Evolutionary conservation across 2,329 filamentous ascomycete species (phyloP).

Genomic region (Pseudogymnoascus sp.): DNA sequence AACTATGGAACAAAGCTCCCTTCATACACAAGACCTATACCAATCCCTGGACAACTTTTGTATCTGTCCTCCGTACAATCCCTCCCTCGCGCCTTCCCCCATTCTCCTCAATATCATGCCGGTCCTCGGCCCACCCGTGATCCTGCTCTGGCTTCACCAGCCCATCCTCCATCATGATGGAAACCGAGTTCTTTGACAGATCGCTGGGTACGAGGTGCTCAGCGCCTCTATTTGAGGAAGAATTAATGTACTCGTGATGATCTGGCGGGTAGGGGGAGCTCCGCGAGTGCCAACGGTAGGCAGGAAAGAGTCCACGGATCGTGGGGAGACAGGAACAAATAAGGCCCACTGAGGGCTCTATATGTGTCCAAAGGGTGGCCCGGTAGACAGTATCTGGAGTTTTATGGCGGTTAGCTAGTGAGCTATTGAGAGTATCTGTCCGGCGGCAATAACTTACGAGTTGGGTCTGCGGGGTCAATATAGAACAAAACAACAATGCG

Average conservation of each 20-base stretch:
- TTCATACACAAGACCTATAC: not conserved
- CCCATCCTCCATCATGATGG: not conserved
- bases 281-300: not conserved
- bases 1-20: not conserved
- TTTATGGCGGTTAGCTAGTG: not conserved
- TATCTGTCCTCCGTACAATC: not conserved
- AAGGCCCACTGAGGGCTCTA: conserved; percentile 6
- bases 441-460: conserved; percentile 13
- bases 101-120: not conserved
- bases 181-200: not conserved
- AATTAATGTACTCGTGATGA: not conserved
- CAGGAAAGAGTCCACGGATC: not conserved
- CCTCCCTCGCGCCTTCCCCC: not conserved
- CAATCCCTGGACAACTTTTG: not conserved
- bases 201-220: not conserved
- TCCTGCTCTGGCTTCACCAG: not conserved
- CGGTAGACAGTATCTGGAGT: not conserved
- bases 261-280: not conserved
- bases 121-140: not conserved
- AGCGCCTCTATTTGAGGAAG: not conserved
- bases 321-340: conserved; percentile 6
- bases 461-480: conserved; percentile 18
- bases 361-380: not conserved
- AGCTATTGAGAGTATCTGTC: not conserved
- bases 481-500: conserved; percentile 17